Evolutionary conservation across 164 flowering plant genomes (phyloP), one percentile per base, ranked within the genome.

Genomic region (Macadamia integrifolia): DNA sequence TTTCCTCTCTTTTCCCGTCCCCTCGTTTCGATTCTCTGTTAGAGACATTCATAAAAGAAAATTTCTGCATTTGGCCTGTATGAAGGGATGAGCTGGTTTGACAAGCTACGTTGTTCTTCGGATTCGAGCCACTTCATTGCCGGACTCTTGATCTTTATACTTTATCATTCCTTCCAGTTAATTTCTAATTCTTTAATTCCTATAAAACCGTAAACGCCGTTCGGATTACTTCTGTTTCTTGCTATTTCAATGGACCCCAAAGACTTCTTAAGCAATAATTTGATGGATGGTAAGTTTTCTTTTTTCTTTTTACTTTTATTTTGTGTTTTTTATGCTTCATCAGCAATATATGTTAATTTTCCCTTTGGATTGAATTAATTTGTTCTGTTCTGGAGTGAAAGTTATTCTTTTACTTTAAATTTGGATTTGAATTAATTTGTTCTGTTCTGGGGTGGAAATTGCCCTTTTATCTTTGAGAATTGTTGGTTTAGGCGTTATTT

Each of bases 71-170:
- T 77, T 69, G 23, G 40, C 58, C 69, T 74, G 71, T 63, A 79
- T 53, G 50, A 46, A 9, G 50, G 50, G 8, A 84, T 86, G 93
- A 90, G 81, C 84, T 84, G 83, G 81, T 85, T 87, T 77, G 87
- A 80, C 58, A 80, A 84, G 78, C 76, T 83, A 61, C 86, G 87
- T 23, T 80, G 75, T 68, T 84, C 88, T 35, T 78, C 88, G 69
- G 82, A 82, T 81, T 76, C 81, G 40, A 79, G 89, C 91, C 91
- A 85, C 23, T 23, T 23, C 66, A 66, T 87, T 78, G 90, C 83
- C 70, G 92, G 94, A 83, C 85, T 86, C 60, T 64, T 88, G 64
- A 76, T 91, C 64, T 88, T 88, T 71, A 76, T 91, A 61, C 86
- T 89, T 30, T 88, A 83, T 68, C 88, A 87, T 72, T 84, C 88